Evolutionary conservation across 306 rosid species (phyloP), one percentile per base, ranked within the genome.

Genomic region (Ceratonia siliqua): DNA sequence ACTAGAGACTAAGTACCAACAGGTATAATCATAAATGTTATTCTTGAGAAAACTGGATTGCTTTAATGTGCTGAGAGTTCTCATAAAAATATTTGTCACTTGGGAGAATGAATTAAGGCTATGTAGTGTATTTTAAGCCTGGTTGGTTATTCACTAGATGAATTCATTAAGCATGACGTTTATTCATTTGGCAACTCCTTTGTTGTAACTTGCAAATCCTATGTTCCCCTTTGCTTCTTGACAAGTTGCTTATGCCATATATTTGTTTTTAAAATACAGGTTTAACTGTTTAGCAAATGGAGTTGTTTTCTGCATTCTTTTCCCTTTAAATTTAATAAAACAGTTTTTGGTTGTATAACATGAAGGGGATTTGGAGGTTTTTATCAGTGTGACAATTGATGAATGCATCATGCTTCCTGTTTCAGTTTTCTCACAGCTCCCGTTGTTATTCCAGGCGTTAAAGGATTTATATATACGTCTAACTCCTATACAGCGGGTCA

Each of bases 401-500:
- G 42, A 55, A 41, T 20, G 14, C 57, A 64, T 58, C 59, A 74
- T 74, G 48, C 59, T 65, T 78, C 8, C 9, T 18, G 15, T 28
- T 58, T 8, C 67, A 59, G 7, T 62, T 54, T 67, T 33, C 50
- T 72, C 46, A 65, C 70, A 13, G 15, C 73, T 68, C 41, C 42
- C 9, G 4, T 82, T 74, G 78, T 73, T 65, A 74, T 68, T 78
- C 77, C 96, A 94, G 99, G 93, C 93, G 78, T 75, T 90, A 52
- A 79, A 81, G 88, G 89, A 85, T 79, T 82, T 94, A 49, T 90
- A 90, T 61, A 82, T 83, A 0, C 89, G 68, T 83, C 82, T 92
- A 72, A 82, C 93, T 74, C 99, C 99, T 57, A 87, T 87, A 75
- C 97, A 94, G 80, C 91, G 97, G 17, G 88, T 92, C 84, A 43